These are phyloP conservation scores for Dittrichia graveolens DNA, from an alignment of 129 eudicot genomes.

Conservation along the genomic window DNA sequence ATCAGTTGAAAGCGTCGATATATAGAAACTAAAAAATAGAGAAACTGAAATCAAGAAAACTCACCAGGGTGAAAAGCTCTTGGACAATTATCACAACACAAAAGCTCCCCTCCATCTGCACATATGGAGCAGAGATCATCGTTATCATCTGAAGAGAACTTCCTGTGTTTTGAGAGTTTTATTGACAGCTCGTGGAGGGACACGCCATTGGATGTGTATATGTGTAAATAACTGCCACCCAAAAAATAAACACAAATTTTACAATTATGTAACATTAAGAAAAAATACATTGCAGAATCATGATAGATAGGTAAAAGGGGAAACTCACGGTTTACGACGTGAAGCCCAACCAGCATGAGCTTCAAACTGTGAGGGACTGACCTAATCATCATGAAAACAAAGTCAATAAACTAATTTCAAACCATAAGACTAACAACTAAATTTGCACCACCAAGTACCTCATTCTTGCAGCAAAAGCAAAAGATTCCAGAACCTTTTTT, in stretches of 20 bases:
- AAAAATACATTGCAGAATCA: neutral
- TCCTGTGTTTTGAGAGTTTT: slow-evolving; percentile 45
- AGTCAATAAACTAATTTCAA: slow-evolving; percentile 25
- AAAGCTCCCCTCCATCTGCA: slow-evolving; percentile 71
- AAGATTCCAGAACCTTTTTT: slow-evolving; percentile 74
- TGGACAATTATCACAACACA: slow-evolving; percentile 85
- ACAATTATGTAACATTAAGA: neutral
- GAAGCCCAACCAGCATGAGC: slow-evolving; percentile 95
- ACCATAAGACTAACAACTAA: neutral
- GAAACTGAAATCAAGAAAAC: too few species aligned
- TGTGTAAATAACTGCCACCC: slow-evolving; percentile 63
- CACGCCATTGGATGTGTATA: slow-evolving; percentile 83
- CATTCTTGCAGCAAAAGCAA: slow-evolving; percentile 70
- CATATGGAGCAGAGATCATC: slow-evolving; percentile 93
- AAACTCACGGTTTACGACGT: slow-evolving; percentile 92
- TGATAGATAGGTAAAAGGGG: neutral
- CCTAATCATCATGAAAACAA: slow-evolving; percentile 46
- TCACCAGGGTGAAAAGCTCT: slow-evolving; percentile 84
- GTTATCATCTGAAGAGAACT: slow-evolving; percentile 62
- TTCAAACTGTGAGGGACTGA: slow-evolving; percentile 92
- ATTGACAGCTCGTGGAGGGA: slow-evolving; percentile 86
- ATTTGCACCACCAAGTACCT: slow-evolving; percentile 45
- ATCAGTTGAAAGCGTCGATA: too few species aligned
- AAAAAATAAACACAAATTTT: neutral
- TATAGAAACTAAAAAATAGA: too few species aligned